Conservation (phyloP, 169 alveolate species). For the Plasmodium falciparum region DNA sequence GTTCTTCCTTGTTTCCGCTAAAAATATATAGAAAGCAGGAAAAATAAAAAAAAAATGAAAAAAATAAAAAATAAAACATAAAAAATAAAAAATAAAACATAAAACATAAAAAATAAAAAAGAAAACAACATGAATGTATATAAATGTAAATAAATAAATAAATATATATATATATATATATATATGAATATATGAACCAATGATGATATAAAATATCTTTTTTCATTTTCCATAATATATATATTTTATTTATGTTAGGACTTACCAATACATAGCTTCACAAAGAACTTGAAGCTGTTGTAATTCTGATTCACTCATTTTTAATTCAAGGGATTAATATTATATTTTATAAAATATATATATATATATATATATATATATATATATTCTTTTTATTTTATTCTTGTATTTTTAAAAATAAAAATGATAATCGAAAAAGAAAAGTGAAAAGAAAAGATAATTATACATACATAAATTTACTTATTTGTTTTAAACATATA, state of each 20-base stretch:
- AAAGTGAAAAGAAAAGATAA: not conserved
- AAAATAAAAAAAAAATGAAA: not conserved
- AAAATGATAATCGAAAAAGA: not conserved
- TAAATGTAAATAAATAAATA: not conserved
- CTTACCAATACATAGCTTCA: conserved; percentile 88
- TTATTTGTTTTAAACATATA: too few species aligned
- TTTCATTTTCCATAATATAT: not conserved
- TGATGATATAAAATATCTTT: not conserved
- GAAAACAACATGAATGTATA: not conserved
- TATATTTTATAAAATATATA: not conserved
- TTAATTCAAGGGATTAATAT: conserved; percentile 11
- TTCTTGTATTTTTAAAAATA: too few species aligned
- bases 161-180: not conserved
- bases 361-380: too few species aligned
- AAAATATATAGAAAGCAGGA: not conserved
- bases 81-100: too few species aligned
- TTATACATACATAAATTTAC: too few species aligned
- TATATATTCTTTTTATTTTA: too few species aligned
- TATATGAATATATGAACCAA: not conserved
- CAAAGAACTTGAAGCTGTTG: conserved; percentile 91
- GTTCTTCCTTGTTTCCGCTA: conserved; percentile 91
- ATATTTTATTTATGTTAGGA: not conserved
- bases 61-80: too few species aligned
- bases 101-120: too few species aligned
- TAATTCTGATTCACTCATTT: conserved; percentile 83